Evolutionary conservation across 305 asterid genomes (phyloP), one percentile per base, ranked within the genome.

Genomic region (Solanum chacoense): DNA sequence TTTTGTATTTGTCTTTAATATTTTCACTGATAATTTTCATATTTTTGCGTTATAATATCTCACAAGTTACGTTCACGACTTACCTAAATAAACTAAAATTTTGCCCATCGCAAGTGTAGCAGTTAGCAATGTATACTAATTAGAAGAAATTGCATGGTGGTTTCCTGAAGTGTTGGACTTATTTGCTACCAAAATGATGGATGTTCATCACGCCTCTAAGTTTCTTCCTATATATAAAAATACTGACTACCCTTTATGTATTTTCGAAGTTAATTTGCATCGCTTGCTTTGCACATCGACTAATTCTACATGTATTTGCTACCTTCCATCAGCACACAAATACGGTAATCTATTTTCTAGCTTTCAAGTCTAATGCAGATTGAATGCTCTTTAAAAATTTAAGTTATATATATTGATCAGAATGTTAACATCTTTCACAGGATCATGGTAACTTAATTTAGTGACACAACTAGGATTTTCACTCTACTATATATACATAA

Each of bases 101-200:
- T 79, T 38, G 65, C 24, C 40, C 85, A 77, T 8, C 26, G 32
- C 31, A 78, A 78, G 55, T n/a, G 22, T 26, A 37, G 12, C 6
- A 31, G 79, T 31, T 16, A 38, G 34, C 35, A 40, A 8, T 24
- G 4, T 38, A 24, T 79, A 80, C 36, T 40, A 38, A 26, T 13
- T 38, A 20, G 20, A 34, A 10, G 88, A 85, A 85, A 69, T 40
- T 85, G 67, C 80, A 67, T 24, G 80, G 67, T 72, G 38, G 67
- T 67, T 85, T 85, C 88, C 65, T 36, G 1, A 7, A 35, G 59
- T 59, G 24, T 63, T 32, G 35, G 59, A 37, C 88, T 37, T 37
- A 35, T 85, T 69, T 69, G 80, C 77, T 24, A 8, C 88, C 9
- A 63, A 5, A 34, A 80, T 40, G 69, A 80, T 80, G 26, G 31